Percentiles rank a stretch among this genome's conserved stretches.
phyloP scores from a whole-genome alignment of 2,329 filamentous ascomycete genomes.

The Paracorniculantispora psalliotae region DNA sequence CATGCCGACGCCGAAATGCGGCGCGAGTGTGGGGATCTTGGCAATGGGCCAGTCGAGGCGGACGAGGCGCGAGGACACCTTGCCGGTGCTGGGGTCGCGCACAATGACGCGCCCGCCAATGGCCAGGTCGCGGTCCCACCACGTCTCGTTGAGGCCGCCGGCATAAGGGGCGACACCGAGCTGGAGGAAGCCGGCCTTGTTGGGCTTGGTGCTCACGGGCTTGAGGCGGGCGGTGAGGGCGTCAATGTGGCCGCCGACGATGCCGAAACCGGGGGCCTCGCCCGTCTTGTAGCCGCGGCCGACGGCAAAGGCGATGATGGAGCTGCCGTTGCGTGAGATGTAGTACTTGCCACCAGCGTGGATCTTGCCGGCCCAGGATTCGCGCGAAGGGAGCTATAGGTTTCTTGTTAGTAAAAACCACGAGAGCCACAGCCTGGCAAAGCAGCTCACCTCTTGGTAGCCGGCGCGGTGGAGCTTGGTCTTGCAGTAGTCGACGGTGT shows the following conservation, averaged over 20 bases:
- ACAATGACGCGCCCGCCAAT: conserved; percentile 88
- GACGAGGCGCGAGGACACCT: conserved; percentile 76
- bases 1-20: conserved; percentile 82
- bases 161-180: conserved; percentile 91
- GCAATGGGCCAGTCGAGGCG: conserved; percentile 95
- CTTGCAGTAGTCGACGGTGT: conserved; percentile 76
- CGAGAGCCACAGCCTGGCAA: background rate
- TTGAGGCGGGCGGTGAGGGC: conserved; percentile 87
- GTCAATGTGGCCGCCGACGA: conserved; percentile 90
- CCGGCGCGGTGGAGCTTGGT: conserved; percentile 65
- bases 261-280: conserved; percentile 66
- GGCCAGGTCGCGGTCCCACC: conserved; percentile 94
- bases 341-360: conserved; percentile 84
- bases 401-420: background rate
- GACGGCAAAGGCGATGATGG: conserved; percentile 78
- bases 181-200: conserved; percentile 79
- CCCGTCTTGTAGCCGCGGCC: conserved; percentile 77
- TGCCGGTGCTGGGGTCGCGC: conserved; percentile 64
- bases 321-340: conserved; percentile 77
- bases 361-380: conserved; percentile 69
- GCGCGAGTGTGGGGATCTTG: conserved; percentile 83
- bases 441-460: conserved; percentile 60
- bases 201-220: conserved; percentile 81
- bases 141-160: conserved; percentile 79
- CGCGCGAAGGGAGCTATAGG: conserved; percentile 67